Base-by-base conservation (phyloP, 140 eudicot genomes). In the Ambrosia hybrid region DNA sequence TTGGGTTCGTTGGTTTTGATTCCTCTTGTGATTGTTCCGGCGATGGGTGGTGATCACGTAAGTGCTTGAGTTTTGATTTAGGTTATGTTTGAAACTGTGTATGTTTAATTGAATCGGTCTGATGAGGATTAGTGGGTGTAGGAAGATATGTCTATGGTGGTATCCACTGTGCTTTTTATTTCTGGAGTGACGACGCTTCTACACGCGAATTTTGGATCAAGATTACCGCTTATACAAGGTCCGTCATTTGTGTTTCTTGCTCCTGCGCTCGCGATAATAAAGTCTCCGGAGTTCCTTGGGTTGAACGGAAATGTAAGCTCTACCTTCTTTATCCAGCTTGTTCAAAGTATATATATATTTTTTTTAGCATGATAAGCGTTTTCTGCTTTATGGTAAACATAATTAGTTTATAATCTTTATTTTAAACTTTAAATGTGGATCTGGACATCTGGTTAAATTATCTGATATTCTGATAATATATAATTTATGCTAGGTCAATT, bases 171-270 rank as follows among this genome's bases (percentile, higher is more conserved):
- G 84, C 94, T 93, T 34, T 84, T 93, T 65, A 75, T 93, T 62
- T 87, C 97, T 10, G 99, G 99, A 57, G 84, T 88, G 70, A 90
- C 99, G 0, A 93, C 99, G 11, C 93, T 93, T 52, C 67, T 93
- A 76, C 99, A 93, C 55, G 79, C 95, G 2, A 76, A 86, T 9
- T 90, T 93, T 68, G 99, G 99, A 16, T 90, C 99, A 39, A 86
- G 99, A 76, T 81, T 93, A 74, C 99, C 99, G 14, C 79, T 93
- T 41, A 84, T 93, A 73, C 99, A 93, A 85, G 97, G 99, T 12
- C 97, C 97, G 48, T 93, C 99, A 4, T 90, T 90, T 78, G 96
- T 93, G 48, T 93, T 85, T 84, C 91, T 93, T 74, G 99, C 99
- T 70, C 99, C 97, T 8, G 97, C 87, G 3, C 96, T 93, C 64